Base-by-base conservation (phyloP, 2,329 filamentous ascomycete genomes). In the Ophiocordyceps australis region DNA sequence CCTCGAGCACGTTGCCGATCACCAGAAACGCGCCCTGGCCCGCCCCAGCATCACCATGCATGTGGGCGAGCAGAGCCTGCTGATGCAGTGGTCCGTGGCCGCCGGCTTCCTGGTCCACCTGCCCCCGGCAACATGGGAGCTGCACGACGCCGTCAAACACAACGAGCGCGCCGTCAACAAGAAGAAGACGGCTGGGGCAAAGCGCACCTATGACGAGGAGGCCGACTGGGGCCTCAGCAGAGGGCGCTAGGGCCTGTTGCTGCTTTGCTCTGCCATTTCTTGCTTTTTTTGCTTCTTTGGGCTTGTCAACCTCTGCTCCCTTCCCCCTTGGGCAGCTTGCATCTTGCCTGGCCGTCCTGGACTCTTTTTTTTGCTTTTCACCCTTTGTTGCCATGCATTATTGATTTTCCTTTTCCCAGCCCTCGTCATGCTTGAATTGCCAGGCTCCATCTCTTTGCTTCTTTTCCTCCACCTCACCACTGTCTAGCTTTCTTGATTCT, bases 1-100 rank as follows among this genome's bases (percentile, higher is more conserved):
- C 14, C 81, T 92, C 71, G 85, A 94, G 47, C 85, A 94, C 49
- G 68, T 92, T 3, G 81, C 79, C 1, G 62, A 68, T 30, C 85
- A 94, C 45, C 60, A 86, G 23, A 81, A 89, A 24, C 19, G 9
- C 10, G 7, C 24, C 2, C n/a, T 20, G 5, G 17, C 17, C 7
- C 17, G 7, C 17, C 21, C 17, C 3, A 12, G 10, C 1, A 9
- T 22, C 10, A 7, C 9, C 2, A 16, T 19, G 13, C 14, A 8
- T 8, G 16, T 7, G 7, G 12, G 14, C 14, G 9, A 10, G 3
- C 15, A 24, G 8, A n/a, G 4, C 12, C 14, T 16, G 3, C 15
- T 24, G 8, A 24, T 12, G 23, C 9, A 14, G 2, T 25, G 17
- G n/a, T 17, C 17, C n/a, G 16, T 25, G 5, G 9, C 17, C 3